These are phyloP conservation scores for Puccinia hordei DNA, from an alignment of 1,284 basidiomycete genomes.

Conservation along the genomic window DNA sequence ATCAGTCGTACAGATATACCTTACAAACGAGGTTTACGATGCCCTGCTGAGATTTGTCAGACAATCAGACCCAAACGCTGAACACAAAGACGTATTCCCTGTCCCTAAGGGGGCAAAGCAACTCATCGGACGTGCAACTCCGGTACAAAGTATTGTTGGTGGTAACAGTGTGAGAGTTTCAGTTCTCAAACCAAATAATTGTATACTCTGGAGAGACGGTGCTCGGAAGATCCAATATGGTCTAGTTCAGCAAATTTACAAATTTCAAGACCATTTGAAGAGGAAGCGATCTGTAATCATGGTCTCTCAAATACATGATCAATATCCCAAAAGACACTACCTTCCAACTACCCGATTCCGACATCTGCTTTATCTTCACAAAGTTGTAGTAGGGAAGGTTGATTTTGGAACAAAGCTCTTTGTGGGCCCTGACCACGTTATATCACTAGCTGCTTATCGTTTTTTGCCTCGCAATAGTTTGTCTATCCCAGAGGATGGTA, in stretches of 20 bases:
- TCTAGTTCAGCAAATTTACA: slow-evolving; percentile 6
- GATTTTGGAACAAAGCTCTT: not conserved
- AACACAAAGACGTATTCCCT: not conserved
- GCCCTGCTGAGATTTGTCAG: not conserved
- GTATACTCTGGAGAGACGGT: not conserved
- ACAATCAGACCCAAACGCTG: not conserved
- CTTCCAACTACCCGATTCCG: slow-evolving; percentile 4
- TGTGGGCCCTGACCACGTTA: not conserved
- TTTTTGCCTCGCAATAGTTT: slow-evolving; percentile 27
- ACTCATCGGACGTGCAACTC: not conserved
- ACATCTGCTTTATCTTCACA: not conserved
- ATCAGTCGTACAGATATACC: not conserved
- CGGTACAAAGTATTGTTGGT: not conserved
- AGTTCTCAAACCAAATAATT: slow-evolving; percentile 21
- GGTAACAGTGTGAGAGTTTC: not conserved
- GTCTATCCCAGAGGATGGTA: not conserved
- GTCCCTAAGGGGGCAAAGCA: not conserved
- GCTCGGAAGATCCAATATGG: not conserved
- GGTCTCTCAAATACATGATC: not conserved
- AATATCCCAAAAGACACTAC: not conserved
- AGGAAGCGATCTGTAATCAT: not conserved
- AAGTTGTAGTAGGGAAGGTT: not conserved
- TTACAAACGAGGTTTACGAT: slow-evolving; percentile 1
- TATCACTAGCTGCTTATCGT: not conserved
- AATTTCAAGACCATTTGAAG: not conserved